Percentiles rank a stretch among this genome's conserved stretches.
These are phyloP conservation scores for Ophiostoma novo-ulmi DNA, from an alignment of 2,329 filamentous ascomycete genomes.

Conservation along the genomic window DNA sequence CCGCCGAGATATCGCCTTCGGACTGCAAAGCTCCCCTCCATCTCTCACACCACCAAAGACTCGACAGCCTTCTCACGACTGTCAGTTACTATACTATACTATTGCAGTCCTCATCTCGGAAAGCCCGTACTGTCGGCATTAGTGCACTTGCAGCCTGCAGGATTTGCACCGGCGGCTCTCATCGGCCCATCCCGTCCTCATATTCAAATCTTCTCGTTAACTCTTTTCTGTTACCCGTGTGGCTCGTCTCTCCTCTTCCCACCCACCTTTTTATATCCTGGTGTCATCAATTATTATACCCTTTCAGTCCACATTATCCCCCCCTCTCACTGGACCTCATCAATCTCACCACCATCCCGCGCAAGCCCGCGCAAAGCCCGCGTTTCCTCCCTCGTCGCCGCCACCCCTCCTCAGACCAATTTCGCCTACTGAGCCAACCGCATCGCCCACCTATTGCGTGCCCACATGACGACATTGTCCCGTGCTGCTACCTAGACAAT, in stretches of 20 bases:
- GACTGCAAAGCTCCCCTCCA: conserved; percentile 1
- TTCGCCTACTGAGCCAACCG: conserved; percentile 18
- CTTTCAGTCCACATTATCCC: neutral
- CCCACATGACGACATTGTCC: conserved; percentile 28
- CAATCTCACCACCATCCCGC: conserved; percentile 7
- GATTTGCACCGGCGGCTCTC: conserved; percentile 15
- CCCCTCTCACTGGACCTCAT: neutral
- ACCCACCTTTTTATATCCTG: conserved; percentile 7
- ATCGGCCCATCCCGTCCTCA: conserved; percentile 9
- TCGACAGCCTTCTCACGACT: neutral
- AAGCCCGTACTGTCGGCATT: neutral
- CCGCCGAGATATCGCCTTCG: conserved; percentile 5
- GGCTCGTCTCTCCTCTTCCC: neutral
- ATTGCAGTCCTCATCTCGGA: neutral
- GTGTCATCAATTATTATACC: neutral
- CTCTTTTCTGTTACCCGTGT: neutral
- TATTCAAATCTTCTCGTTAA: neutral
- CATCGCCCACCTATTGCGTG: conserved; percentile 26
- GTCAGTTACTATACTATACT: neutral
- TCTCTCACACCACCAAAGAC: neutral
- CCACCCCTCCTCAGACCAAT: neutral
- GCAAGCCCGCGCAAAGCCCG: neutral
- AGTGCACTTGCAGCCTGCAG: neutral
- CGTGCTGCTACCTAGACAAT: conserved; percentile 8
- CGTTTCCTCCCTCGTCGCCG: neutral